Conservation (phyloP, 2,329 filamentous ascomycete species). For the Blastomyces percursus region DNA sequence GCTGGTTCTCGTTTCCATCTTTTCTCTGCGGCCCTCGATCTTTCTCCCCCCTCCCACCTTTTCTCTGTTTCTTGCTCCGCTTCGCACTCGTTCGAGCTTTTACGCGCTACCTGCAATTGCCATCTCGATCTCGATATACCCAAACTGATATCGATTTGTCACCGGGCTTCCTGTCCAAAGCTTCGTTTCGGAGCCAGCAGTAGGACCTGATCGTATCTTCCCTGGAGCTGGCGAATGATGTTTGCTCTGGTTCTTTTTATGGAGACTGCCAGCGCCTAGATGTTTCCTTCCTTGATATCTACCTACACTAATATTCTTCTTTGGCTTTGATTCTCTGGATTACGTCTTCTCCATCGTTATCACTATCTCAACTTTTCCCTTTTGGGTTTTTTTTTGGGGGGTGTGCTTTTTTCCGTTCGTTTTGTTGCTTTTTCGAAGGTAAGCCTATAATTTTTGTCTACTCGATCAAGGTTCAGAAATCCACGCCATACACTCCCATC, state of each 20-base stretch:
- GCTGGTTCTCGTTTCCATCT: background rate
- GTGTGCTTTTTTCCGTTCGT: background rate
- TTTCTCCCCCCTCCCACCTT: too few relatives aligned
- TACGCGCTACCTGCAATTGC: background rate
- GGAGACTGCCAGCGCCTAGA: background rate
- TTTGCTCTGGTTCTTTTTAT: background rate
- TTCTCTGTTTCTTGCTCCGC: background rate
- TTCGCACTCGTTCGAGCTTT: background rate
- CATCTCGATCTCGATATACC: background rate
- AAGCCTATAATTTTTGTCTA: background rate
- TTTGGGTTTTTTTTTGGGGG: background rate
- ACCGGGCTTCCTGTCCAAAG: background rate
- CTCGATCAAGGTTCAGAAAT: background rate
- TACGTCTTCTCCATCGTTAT: background rate
- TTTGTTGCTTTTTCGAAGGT: background rate
- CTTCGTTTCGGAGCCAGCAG: background rate
- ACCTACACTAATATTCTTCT: background rate
- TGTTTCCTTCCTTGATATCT: background rate
- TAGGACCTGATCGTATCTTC: background rate
- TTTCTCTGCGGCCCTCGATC: background rate
- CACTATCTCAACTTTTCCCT: background rate
- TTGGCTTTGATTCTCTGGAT: background rate
- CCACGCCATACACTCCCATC: background rate
- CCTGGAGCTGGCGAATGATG: background rate
- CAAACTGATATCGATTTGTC: background rate